A percentile compares a stretch with the other conserved stretches of the same genome.
Conservation (phyloP, 192 early-diverging fungal species). For the Haplosporangium gracile region DNA sequence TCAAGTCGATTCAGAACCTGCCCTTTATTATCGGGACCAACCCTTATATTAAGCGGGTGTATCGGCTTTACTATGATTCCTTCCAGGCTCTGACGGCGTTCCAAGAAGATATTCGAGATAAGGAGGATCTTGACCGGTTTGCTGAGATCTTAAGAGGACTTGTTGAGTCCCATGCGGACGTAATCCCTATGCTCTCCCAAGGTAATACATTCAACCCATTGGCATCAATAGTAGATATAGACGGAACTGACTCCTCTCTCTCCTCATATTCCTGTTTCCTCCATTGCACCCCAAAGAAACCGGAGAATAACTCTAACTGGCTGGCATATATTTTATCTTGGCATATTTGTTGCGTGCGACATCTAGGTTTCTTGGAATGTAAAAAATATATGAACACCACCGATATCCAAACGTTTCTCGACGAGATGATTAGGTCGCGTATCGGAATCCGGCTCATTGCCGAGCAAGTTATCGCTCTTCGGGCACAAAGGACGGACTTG, state of each 20-base stretch:
- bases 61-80: slow-evolving; percentile 84
- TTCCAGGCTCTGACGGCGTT: slow-evolving; percentile 66
- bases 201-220: slow-evolving; percentile 52
- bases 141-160: slow-evolving; percentile 78
- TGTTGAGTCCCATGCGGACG: slow-evolving; percentile 83
- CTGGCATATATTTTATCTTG: not conserved
- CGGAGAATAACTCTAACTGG: not conserved
- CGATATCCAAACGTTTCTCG: slow-evolving; percentile 79
- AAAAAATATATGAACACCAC: slow-evolving; percentile 87
- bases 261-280: not conserved
- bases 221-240: no score
- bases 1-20: slow-evolving; percentile 86
- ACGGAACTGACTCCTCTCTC: no score
- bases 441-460: slow-evolving; percentile 94
- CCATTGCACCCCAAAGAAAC: not conserved
- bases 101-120: slow-evolving; percentile 68
- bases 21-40: slow-evolving; percentile 97
- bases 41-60: slow-evolving; percentile 87
- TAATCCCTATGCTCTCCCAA: slow-evolving; percentile 89
- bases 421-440: slow-evolving; percentile 90
- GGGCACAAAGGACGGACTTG: slow-evolving; percentile 56
- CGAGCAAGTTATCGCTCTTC: slow-evolving; percentile 89
- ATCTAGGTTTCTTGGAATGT: slow-evolving; percentile 87
- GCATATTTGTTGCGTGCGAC: slow-evolving; percentile 1
- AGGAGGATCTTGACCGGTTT: slow-evolving; percentile 73